Evolutionary conservation across 352 stramenopile species (phyloP).

Genomic region (Phytophthora idaei): DNA sequence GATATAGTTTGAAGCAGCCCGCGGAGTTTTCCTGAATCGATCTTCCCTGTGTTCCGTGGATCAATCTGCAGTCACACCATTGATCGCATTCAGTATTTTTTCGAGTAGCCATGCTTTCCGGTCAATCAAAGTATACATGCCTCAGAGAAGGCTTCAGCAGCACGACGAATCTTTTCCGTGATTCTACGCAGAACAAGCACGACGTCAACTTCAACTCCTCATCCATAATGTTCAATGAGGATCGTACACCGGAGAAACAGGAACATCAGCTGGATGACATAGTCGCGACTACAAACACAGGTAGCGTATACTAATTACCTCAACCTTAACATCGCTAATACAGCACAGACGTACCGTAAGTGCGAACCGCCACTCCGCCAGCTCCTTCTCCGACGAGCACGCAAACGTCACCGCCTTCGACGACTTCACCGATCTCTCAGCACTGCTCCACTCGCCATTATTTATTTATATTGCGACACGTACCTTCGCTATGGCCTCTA

Average conservation of each 20-base stretch:
- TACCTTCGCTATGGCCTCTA: conserved; percentile 60
- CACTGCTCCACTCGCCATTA: background rate
- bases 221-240: background rate
- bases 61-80: conserved; percentile 42
- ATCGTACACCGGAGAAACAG: conserved; percentile 29
- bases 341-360: conserved; percentile 44
- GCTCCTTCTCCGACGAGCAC: conserved; percentile 59
- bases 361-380: conserved; percentile 60
- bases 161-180: conserved; percentile 57
- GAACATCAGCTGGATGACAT: conserved; percentile 27
- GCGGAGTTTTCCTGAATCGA: conserved; percentile 52
- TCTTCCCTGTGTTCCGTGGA: conserved; percentile 38
- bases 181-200: conserved; percentile 31
- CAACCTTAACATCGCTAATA: background rate
- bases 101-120: background rate
- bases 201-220: background rate
- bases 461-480: background rate
- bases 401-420: conserved; percentile 66
- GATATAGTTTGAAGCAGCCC: conserved; percentile 68
- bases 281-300: conserved; percentile 18
- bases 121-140: conserved; percentile 18
- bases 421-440: conserved; percentile 28
- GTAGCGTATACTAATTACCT: background rate
- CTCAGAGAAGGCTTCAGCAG: conserved; percentile 54
- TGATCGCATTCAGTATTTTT: too few relatives aligned